phyloP scores from a whole-genome alignment of 2,329 filamentous ascomycete species.

The Hypoxylon sp. region DNA sequence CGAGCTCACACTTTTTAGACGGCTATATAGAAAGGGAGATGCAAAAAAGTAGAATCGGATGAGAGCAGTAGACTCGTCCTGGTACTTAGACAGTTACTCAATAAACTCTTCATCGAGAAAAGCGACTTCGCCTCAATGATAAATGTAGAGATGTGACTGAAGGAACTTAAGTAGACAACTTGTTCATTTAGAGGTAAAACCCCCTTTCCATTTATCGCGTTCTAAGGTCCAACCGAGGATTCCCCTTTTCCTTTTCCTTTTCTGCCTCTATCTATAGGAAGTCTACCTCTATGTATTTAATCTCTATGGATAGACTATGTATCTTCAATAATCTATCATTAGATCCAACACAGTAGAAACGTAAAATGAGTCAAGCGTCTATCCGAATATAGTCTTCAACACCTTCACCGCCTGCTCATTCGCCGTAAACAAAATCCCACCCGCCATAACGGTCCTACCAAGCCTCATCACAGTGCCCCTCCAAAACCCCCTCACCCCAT shows the following conservation, averaged over 20 bases:
- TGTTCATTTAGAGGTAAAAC: neutral
- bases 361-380: neutral
- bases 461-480: slow-evolving; percentile 75
- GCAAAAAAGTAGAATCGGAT: neutral
- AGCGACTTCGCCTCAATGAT: neutral
- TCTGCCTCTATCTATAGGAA: neutral
- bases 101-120: neutral
- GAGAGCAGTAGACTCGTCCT: neutral
- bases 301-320: too few species aligned
- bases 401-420: slow-evolving; percentile 54
- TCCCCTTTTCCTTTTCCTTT: neutral
- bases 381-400: slow-evolving; percentile 47
- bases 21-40: neutral
- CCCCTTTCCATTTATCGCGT: neutral
- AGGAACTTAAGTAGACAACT: neutral
- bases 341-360: too few species aligned
- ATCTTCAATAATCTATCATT: too few species aligned
- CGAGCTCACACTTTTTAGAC: neutral
- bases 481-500: slow-evolving; percentile 72
- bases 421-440: slow-evolving; percentile 54
- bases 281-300: slow-evolving; percentile 9
- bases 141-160: neutral
- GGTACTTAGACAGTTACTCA: neutral
- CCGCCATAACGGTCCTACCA: slow-evolving; percentile 68
- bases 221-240: neutral